phyloP scores from a whole-genome alignment of 1,284 basidiomycete species.

The Bjerkandera adusta region DNA sequence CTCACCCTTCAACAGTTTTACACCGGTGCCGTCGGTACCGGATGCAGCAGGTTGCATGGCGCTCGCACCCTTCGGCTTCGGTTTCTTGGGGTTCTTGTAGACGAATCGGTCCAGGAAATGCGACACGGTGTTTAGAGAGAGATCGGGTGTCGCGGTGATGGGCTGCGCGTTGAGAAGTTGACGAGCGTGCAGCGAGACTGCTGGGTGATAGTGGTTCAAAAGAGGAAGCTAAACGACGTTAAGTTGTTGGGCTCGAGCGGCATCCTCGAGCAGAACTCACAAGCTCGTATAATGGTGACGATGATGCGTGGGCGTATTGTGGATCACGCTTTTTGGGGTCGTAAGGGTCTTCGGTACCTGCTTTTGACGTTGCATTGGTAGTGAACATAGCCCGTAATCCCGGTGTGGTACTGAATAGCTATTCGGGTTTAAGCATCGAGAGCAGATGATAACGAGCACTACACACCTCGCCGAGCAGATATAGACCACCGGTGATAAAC shows the following conservation, averaged over 20 bases:
- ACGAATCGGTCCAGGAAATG: constrained; percentile 66
- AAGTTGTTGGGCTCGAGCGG: background rate
- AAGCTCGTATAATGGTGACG: constrained; percentile 88
- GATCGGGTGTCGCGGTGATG: constrained; percentile 82
- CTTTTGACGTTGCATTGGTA: constrained; percentile 33
- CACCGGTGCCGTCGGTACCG: constrained; percentile 50
- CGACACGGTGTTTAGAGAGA: constrained; percentile 89
- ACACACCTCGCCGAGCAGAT: constrained; percentile 69
- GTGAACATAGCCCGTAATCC: constrained; percentile 71
- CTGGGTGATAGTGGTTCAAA: constrained; percentile 88
- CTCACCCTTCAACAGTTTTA: constrained; percentile 76
- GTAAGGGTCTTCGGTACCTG: constrained; percentile 57
- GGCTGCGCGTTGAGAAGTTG: constrained; percentile 75
- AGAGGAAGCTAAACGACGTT: constrained; percentile 63
- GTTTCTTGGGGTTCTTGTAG: constrained; percentile 95
- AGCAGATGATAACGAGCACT: background rate
- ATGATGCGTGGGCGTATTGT: constrained; percentile 80
- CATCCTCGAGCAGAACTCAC: constrained; percentile 41
- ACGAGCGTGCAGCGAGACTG: constrained; percentile 82
- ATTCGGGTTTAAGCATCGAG: background rate
- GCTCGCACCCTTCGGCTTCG: constrained; percentile 71
- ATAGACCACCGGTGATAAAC: constrained; percentile 89
- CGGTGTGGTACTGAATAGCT: constrained; percentile 79
- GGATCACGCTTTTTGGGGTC: constrained; percentile 93
- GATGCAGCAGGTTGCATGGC: constrained; percentile 94